These are phyloP conservation scores for Cicer yamashitae DNA, from an alignment of 306 rosid species.

Conservation along the genomic window DNA sequence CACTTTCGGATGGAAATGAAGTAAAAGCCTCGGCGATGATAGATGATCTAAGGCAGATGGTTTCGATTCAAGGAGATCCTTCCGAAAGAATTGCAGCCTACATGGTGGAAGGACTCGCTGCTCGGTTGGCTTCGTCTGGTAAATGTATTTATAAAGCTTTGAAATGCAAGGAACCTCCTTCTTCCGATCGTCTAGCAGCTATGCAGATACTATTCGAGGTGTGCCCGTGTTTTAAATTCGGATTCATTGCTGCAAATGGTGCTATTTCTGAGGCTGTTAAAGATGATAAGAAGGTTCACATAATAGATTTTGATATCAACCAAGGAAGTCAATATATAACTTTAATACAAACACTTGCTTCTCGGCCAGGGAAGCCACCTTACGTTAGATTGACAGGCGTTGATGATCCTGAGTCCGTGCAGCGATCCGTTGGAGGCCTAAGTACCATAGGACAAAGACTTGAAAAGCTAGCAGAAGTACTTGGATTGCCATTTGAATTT, in stretches of 20 bases:
- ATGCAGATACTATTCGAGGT: slow-evolving; percentile 97
- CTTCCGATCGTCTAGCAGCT: slow-evolving; percentile 89
- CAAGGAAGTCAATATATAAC: slow-evolving; percentile 94
- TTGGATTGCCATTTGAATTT: slow-evolving; percentile 73
- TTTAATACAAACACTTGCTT: slow-evolving; percentile 76
- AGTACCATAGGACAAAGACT: slow-evolving; percentile 80
- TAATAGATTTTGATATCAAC: slow-evolving; percentile 84
- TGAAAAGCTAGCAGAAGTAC: slow-evolving; percentile 76
- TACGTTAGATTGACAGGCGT: slow-evolving; percentile 78
- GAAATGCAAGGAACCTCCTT: slow-evolving; percentile 93
- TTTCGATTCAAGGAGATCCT: slow-evolving; percentile 90
- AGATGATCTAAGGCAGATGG: slow-evolving; percentile 73
- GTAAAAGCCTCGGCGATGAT: slow-evolving; percentile 69
- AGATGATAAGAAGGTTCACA: slow-evolving; percentile 78
- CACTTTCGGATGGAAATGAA: slow-evolving; percentile 71
- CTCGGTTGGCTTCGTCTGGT: slow-evolving; percentile 78
- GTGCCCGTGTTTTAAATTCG: slow-evolving; percentile 94
- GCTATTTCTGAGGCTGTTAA: slow-evolving; percentile 76
- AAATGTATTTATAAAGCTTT: slow-evolving; percentile 74
- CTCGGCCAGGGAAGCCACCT: slow-evolving; percentile 63
- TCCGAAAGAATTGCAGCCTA: slow-evolving; percentile 92
- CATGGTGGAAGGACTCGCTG: slow-evolving; percentile 97
- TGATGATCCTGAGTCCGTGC: slow-evolving; percentile 92
- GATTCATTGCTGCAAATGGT: slow-evolving; percentile 85
- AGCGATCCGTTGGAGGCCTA: slow-evolving; percentile 87